Evolutionary conservation across 306 rosid genomes (phyloP), one percentile per base, ranked within the genome.

Genomic region (Dryas alaskensis): DNA sequence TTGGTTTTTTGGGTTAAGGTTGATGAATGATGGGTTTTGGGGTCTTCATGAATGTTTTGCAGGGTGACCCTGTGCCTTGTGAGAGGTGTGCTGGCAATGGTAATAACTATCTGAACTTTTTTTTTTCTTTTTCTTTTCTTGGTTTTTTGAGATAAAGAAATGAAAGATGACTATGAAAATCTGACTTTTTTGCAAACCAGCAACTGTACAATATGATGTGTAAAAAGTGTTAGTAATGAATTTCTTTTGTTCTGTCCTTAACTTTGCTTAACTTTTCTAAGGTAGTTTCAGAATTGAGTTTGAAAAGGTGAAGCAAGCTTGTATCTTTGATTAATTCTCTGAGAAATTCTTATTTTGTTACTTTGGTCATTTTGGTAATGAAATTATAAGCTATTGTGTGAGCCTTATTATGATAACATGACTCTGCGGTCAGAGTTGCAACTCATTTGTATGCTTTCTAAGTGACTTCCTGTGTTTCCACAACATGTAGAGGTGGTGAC

Each of bases 1-100:
- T 31, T 83, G 16, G 25, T n/a, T 79, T 60, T 37, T 3, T 39
- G 54, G 31, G 69, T 40, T n/a, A 39, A 40, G 0, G 1, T 9
- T 40, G 55, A 57, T 39, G 49, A 16, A 43, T 67, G 61, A 47
- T 75, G 82, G 61, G 74, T 11, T 79, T 76, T 44, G 16, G 22
- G 39, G 14, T 9, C 12, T 57, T 22, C 16, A n/a, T 65, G n/a
- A 70, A 43, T 54, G 43, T 47, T 80, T 58, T 77, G 85, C 90
- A 92, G 98, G 98, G 98, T 9, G 98, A 88, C 82, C 98, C 98
- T 14, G 89, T 90, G 79, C 88, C 98, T 72, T 93, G 98, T 80
- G 97, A 83, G 72, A 92, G 93, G n/a, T 93, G 98, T 73, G 98
- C 81, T 49, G 98, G 98, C 73, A 93, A 93, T 53, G 98, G 98